These are phyloP conservation scores for Fusarium sterilihyphosum DNA, from an alignment of 2,329 filamentous ascomycete species.

Conservation along the genomic window DNA sequence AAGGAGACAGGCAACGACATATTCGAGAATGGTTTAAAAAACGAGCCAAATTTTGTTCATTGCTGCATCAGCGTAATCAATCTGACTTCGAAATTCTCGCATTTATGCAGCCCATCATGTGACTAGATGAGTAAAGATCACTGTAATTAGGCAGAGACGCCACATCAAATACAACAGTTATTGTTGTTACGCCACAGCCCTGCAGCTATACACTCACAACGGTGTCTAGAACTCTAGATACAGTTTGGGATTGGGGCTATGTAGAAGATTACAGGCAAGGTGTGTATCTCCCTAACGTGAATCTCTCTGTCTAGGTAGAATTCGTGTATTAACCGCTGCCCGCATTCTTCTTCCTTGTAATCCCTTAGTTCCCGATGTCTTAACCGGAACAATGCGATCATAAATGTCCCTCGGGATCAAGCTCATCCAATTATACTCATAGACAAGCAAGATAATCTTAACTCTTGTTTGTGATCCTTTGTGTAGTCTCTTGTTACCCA, in stretches of 20 bases:
- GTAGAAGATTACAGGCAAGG: background rate
- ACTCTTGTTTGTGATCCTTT: background rate
- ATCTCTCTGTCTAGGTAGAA: background rate
- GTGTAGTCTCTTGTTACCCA: rapidly evolving
- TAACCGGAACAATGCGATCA: background rate
- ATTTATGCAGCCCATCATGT: background rate
- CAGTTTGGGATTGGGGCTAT: background rate
- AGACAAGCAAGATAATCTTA: background rate
- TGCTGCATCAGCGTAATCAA: rapidly evolving
- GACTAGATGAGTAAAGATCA: background rate
- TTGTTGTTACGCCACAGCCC: rapidly evolving
- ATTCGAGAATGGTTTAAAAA: rapidly evolving
- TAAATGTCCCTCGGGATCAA: background rate
- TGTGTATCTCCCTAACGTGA: rapidly evolving
- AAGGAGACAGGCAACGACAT: rapidly evolving
- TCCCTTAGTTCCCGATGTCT: background rate
- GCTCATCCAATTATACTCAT: background rate
- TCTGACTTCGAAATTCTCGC: background rate
- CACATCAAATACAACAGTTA: background rate
- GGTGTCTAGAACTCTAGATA: too few species aligned
- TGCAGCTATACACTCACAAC: background rate
- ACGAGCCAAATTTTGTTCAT: rapidly evolving
- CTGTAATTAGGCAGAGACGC: background rate
- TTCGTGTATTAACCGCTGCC: background rate
- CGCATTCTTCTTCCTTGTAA: background rate